A percentile compares a stretch with the other conserved stretches of the same genome.
phyloP scores from a whole-genome alignment of 106 monocot species.

The Alisma plantagoaquatica region DNA sequence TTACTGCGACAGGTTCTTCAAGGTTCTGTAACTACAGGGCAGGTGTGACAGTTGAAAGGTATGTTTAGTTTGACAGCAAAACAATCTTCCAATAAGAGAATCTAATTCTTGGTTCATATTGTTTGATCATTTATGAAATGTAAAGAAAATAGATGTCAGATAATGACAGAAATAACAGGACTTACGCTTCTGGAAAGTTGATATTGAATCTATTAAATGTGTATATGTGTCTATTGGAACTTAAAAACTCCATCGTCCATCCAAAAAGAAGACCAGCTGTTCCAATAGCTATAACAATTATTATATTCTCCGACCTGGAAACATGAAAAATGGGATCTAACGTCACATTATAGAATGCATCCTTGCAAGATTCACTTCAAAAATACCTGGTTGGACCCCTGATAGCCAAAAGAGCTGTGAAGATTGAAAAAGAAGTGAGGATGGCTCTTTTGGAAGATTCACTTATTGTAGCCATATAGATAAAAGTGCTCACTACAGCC shows the following conservation, averaged over 20 bases:
- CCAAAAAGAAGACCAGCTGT: conserved; percentile 61
- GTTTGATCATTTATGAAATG: no score
- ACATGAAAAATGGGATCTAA: no score
- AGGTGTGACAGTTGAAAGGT: no score
- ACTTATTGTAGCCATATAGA: conserved; percentile 68
- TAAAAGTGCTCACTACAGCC: conserved; percentile 92
- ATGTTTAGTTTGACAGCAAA: no score
- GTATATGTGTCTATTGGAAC: conserved; percentile 23
- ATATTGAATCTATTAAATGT: conserved; percentile 18
- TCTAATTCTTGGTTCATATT: no score
- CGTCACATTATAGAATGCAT: no score
- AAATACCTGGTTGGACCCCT: conserved; percentile 75
- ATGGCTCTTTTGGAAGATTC: conserved; percentile 84
- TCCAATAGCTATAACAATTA: conserved; percentile 77
- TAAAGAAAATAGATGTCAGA: no score
- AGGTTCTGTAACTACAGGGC: no score
- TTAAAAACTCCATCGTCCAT: conserved; percentile 73
- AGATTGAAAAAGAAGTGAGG: conserved; percentile 51
- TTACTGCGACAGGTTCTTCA: no score
- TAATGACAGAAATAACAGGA: no score
- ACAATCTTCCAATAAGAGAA: no score
- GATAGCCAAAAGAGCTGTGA: conserved; percentile 81
- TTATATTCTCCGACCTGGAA: conserved; percentile 69
- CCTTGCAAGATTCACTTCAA: neutral
- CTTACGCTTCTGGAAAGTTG: conserved; percentile 36